Percentiles rank a stretch among this genome's conserved stretches.
phyloP scores from a whole-genome alignment of 2,329 filamentous ascomycete species.

The Cadophora luteo-olivacea region DNA sequence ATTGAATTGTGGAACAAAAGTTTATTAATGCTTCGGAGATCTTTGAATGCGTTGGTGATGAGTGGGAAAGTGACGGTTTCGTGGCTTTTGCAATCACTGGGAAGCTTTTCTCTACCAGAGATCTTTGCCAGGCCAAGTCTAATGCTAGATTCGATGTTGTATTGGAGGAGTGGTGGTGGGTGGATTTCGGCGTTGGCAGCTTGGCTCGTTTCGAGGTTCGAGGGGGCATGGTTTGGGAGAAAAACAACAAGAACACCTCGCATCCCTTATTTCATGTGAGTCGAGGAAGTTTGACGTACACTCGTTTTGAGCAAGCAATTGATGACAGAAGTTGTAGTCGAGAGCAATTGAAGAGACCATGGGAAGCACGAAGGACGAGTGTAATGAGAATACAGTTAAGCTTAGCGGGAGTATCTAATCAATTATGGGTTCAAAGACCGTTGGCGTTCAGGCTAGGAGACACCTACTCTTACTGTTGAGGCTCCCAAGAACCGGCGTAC shows the following conservation, averaged over 20 bases:
- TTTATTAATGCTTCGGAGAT: constrained; percentile 5
- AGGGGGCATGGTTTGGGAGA: neutral
- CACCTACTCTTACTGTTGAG: neutral
- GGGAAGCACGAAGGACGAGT: neutral
- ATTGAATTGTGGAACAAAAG: neutral
- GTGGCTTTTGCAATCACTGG: neutral
- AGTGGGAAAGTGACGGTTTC: neutral
- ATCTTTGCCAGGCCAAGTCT: neutral
- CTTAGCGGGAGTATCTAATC: constrained; percentile 1
- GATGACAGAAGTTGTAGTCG: neutral
- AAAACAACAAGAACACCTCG: neutral
- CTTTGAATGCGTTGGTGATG: constrained; percentile 4
- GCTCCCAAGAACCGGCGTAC: neutral
- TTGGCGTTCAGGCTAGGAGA: neutral
- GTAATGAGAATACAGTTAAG: constrained; percentile 5
- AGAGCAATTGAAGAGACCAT: neutral
- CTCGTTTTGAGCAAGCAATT: neutral
- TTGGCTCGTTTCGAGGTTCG: constrained; percentile 14
- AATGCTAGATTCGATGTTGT: neutral
- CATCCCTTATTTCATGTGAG: neutral
- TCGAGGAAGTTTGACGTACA: neutral
- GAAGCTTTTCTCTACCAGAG: neutral
- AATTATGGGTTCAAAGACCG: neutral
- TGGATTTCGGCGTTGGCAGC: constrained; percentile 14
- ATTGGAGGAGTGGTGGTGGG: neutral